Base-by-base conservation (phyloP, 2,329 filamentous ascomycete species). In the Nigrospora osmanthi region DNA sequence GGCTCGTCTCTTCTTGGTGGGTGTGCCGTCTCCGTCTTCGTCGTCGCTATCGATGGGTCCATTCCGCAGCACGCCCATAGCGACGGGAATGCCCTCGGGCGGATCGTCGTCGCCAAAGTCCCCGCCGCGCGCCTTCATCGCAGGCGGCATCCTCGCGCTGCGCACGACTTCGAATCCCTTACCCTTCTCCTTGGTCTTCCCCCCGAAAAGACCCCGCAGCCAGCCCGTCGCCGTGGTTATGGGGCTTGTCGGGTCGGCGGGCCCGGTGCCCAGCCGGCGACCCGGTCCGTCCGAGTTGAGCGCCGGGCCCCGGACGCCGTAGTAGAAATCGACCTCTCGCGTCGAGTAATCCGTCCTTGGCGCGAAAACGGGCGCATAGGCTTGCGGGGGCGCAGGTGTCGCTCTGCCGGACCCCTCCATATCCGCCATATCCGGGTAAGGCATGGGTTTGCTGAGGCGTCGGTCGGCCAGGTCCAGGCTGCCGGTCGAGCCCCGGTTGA, bases 131-230 rank as follows among this genome's bases (percentile, higher is more conserved):
- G 69, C 67, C 50, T 75, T 76, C 71, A 89, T 85, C 47, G 83
- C 82, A 7, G 86, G 84, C 3, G 89, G 89, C 70, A 93, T 89
- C 45, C 90, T 80, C 9, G 89, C 80, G 60, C 90, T 96, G 57
- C 93, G 75, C 14, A 98, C 91, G 6, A 98, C 93, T 62, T 97
- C 93, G 54, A 98, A 98, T 0, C 93, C 93, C 65, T 97, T 97
- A 52, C 85, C 84, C 65, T 94, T 95, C 53, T 96, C 91, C 60
- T 95, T 96, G 7, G 83, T 89, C 67, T 94, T 95, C 14, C 85
- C 86, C 12, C 83, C 83, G 47, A 95, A 78, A 6, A 95, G 60
- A 43, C 75, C 78, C 54, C 87, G 84, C 63, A 97, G 80, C 89
- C 91, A 98, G 5, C 89, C 88, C 0, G 87, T 85, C 0, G 93